Percentiles rank a stretch among this genome's conserved stretches.
Conservation (phyloP, 2,329 filamentous ascomycete genomes). For the Sordariomycetes sp. region DNA sequence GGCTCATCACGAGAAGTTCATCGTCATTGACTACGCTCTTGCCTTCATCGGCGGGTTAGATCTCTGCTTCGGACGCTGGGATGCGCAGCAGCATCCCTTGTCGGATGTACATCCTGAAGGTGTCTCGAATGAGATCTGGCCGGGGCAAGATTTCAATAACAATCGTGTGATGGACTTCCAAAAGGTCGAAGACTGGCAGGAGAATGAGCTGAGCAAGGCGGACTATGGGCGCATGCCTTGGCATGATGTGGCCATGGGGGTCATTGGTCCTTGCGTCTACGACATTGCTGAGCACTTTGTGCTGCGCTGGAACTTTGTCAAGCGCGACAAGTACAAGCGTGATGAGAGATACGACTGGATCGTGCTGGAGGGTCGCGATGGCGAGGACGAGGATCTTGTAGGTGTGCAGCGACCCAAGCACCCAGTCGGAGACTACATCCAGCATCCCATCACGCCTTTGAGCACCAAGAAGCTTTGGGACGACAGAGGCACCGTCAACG, state of each 20-base stretch:
- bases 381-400: constrained; percentile 73
- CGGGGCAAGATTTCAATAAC: constrained; percentile 97
- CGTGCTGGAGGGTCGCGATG: constrained; percentile 64
- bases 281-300: constrained; percentile 96
- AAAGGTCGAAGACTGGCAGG: constrained; percentile 82
- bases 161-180: constrained; percentile 95
- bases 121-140: constrained; percentile 76
- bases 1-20: constrained; percentile 97
- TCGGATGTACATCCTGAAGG: constrained; percentile 82
- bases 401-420: constrained; percentile 84
- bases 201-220: constrained; percentile 84
- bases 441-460: constrained; percentile 67
- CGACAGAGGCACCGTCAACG: constrained; percentile 64
- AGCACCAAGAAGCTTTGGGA: constrained; percentile 54
- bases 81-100: constrained; percentile 74
- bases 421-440: constrained; percentile 78
- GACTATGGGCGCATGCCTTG: constrained; percentile 95
- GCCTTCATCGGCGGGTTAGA: constrained; percentile 94
- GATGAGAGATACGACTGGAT: constrained; percentile 80
- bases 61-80: constrained; percentile 93
- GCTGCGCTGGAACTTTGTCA: constrained; percentile 91
- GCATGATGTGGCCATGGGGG: constrained; percentile 90
- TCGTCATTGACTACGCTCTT: constrained; percentile 83
- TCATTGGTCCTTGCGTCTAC: constrained; percentile 83
- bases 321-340: constrained; percentile 96